Base-by-base conservation (phyloP, 2,329 filamentous ascomycete species). In the Colletotrichum lindemuthianum region DNA sequence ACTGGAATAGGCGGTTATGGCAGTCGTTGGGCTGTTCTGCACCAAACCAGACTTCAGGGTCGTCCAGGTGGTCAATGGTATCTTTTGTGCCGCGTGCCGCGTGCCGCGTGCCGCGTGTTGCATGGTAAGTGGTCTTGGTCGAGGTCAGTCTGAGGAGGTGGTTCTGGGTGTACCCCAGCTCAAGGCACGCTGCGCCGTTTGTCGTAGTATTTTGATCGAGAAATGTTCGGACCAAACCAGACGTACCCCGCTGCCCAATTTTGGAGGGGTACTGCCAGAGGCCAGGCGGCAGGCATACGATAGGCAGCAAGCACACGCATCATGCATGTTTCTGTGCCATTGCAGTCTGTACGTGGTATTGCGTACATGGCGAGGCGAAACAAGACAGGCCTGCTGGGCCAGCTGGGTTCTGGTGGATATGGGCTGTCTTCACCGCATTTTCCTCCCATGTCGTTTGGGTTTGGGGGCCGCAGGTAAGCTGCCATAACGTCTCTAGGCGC, bases 401-500 rank as follows among this genome's bases (percentile, higher is more conserved):
- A 52, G 39, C 24, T 24, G 24, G 24, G 24, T 24, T 24, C 4
- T 24, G 24, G 24, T 24, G 24, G 24, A 24, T 24, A 24, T 24
- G 58, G 63, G 50, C 58, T 32, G 47, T 65, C 44, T 34, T 65
- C 63, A 65, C 63, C 63, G 63, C 63, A 65, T 52, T 52, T 65
- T 65, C 33, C 33, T 32, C 39, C 50, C 39, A 37, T 13, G 37
- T 40, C 37, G 2, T 40, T 40, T n/a, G 15, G 41, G 41, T 15
- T 15, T 44, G 10, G 41, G 41, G 41, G 24, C 24, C 24, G 24
- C 24, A 24, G 24, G 24, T 24, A 24, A 24, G 24, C 24, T 24
- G 24, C 5, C 24, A 24, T 24, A 24, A 24, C 24, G 24, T 24
- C 24, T 24, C 24, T 24, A 24, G 24, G 24, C 5, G 24, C 24